Percentiles rank a stretch among this genome's conserved stretches.
Conservation (phyloP, 441 rosid genomes). For the Populus hybrid region DNA sequence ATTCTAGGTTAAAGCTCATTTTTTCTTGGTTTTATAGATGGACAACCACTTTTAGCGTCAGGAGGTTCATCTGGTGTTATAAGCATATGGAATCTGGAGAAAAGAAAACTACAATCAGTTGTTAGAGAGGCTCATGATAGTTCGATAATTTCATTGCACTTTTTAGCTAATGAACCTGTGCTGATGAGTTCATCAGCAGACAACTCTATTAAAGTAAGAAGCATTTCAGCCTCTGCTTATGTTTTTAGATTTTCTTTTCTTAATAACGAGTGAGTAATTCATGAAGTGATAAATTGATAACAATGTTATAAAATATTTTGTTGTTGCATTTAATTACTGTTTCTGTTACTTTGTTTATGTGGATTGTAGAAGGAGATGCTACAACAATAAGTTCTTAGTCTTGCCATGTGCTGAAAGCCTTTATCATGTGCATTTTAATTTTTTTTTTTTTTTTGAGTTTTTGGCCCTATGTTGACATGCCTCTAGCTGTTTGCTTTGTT, state of each 20-base stretch:
- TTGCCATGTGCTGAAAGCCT: neutral
- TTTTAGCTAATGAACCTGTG: constrained; percentile 95
- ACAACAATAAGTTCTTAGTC: neutral
- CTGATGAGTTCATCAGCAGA: constrained; percentile 91
- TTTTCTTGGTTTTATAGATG: constrained; percentile 47
- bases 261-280: neutral
- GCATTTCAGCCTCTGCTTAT: neutral
- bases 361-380: neutral
- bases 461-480: neutral
- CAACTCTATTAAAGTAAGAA: constrained; percentile 86
- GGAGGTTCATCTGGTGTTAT: constrained; percentile 95
- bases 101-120: constrained; percentile 84
- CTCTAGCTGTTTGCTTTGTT: neutral
- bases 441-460: neutral
- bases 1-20: neutral
- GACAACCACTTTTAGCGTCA: constrained; percentile 90
- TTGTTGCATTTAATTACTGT: neutral
- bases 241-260: neutral
- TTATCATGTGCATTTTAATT: neutral
- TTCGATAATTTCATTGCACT: constrained; percentile 74
- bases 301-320: neutral
- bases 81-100: constrained; percentile 96
- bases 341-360: neutral
- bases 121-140: constrained; percentile 93
- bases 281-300: neutral